Percentiles rank a stretch among this genome's conserved stretches.
These are phyloP conservation scores for Malus domestica DNA, from an alignment of 306 rosid genomes.

Conservation along the genomic window DNA sequence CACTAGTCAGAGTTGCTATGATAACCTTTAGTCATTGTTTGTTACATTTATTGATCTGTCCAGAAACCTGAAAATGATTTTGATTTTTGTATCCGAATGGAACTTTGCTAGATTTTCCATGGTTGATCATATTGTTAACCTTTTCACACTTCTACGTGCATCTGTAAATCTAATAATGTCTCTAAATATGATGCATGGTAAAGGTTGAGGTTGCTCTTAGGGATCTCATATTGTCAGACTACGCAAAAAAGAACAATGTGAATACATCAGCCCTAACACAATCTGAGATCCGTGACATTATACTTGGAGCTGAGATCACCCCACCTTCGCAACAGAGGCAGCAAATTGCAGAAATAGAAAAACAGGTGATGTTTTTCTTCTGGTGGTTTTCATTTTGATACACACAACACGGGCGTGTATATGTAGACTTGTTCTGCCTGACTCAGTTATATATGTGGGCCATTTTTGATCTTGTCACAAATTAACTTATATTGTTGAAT, in stretches of 20 bases:
- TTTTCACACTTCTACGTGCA: neutral
- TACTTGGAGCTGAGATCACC: constrained; percentile 98
- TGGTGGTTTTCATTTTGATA: neutral
- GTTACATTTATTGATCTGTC: neutral
- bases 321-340: constrained; percentile 99
- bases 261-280: constrained; percentile 95
- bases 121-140: neutral
- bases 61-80: neutral
- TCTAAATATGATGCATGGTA: constrained; percentile 12
- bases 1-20: neutral
- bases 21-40: neutral
- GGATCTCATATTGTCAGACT: constrained; percentile 95
- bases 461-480: neutral
- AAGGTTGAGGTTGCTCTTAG: constrained; percentile 99
- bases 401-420: neutral
- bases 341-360: constrained; percentile 98
- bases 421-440: neutral
- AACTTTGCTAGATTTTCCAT: neutral
- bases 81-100: neutral
- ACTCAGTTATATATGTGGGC: neutral
- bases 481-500: constrained; percentile 1
- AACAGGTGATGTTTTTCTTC: constrained; percentile 53
- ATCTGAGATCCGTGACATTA: constrained; percentile 97
- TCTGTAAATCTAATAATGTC: neutral
- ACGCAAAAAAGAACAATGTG: constrained; percentile 98